Percentiles rank a stretch among this genome's conserved stretches.
phyloP scores from a whole-genome alignment of 2,329 filamentous ascomycete genomes.

The Chrysoporthe puriensis region DNA sequence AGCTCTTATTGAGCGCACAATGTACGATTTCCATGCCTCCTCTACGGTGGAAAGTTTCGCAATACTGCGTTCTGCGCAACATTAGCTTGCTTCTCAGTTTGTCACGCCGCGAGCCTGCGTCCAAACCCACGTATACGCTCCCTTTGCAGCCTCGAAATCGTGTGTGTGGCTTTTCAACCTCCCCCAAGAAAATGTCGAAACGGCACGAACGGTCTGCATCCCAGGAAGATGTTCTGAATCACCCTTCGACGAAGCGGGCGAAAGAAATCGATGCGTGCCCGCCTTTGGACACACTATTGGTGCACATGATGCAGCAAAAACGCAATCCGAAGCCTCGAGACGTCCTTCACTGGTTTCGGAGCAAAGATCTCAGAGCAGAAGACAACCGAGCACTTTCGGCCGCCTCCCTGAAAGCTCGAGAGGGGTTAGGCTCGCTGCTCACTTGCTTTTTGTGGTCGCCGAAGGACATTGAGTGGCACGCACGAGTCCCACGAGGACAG shows the following conservation, averaged over 20 bases:
- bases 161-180: neutral
- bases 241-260: constrained; percentile 35
- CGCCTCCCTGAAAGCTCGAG: constrained; percentile 30
- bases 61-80: neutral
- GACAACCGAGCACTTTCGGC: constrained; percentile 33
- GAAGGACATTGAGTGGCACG: constrained; percentile 35
- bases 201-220: constrained; percentile 32
- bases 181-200: constrained; percentile 17
- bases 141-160: neutral
- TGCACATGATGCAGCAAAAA: constrained; percentile 24
- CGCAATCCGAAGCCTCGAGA: constrained; percentile 20
- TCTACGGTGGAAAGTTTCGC: neutral
- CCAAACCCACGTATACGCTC: neutral
- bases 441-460: constrained; percentile 34
- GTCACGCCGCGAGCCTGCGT: neutral
- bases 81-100: neutral
- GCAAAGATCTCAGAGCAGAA: constrained; percentile 34
- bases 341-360: constrained; percentile 35
- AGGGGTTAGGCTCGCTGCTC: constrained; percentile 28
- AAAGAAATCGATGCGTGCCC: constrained; percentile 34
- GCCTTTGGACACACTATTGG: constrained; percentile 28
- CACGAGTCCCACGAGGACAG: constrained; percentile 31
- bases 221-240: constrained; percentile 32
- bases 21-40: neutral
- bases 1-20: too few relatives aligned